These are phyloP conservation scores for Ilex aquifolium DNA, from an alignment of 257 asterid genomes.

Conservation along the genomic window DNA sequence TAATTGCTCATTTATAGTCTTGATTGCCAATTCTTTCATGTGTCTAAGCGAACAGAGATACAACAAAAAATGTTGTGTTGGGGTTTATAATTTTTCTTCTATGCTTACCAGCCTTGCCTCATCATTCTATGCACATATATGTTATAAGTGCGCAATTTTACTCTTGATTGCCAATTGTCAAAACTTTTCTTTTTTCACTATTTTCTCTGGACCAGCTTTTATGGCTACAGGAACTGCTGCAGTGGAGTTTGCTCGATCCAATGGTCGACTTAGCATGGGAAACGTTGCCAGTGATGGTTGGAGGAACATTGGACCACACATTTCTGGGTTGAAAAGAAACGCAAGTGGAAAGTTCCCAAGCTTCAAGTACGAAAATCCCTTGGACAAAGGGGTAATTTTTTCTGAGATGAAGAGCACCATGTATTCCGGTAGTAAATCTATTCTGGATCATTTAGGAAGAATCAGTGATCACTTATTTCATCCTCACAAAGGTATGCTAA, in stretches of 20 bases:
- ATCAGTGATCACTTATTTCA: conserved; percentile 29
- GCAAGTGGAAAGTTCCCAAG: conserved; percentile 23
- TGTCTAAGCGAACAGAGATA: too few species aligned
- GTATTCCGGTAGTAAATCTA: conserved; percentile 28
- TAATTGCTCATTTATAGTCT: background rate
- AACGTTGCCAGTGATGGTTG: conserved; percentile 27
- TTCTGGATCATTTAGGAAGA: conserved; percentile 35
- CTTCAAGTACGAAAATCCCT: conserved; percentile 18
- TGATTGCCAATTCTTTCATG: background rate
- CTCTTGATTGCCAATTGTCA: background rate
- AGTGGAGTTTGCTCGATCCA: conserved; percentile 36
- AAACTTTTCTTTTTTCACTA: background rate
- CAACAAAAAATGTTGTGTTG: too few species aligned
- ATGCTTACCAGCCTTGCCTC: background rate
- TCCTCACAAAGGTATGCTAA: conserved; percentile 34
- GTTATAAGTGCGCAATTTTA: background rate
- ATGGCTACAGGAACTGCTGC: conserved; percentile 37
- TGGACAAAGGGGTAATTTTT: conserved; percentile 26
- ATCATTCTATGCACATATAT: too few species aligned
- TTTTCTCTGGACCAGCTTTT: conserved; percentile 25
- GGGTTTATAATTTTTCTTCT: too few species aligned
- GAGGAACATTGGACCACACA: conserved; percentile 28
- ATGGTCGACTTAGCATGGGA: conserved; percentile 24
- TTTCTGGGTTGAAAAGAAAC: conserved; percentile 27
- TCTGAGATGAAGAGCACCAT: conserved; percentile 30